Evolutionary conservation across 2,329 filamentous ascomycete genomes (phyloP), one percentile per base, ranked within the genome.

Genomic region (Stromatinia cepivora): DNA sequence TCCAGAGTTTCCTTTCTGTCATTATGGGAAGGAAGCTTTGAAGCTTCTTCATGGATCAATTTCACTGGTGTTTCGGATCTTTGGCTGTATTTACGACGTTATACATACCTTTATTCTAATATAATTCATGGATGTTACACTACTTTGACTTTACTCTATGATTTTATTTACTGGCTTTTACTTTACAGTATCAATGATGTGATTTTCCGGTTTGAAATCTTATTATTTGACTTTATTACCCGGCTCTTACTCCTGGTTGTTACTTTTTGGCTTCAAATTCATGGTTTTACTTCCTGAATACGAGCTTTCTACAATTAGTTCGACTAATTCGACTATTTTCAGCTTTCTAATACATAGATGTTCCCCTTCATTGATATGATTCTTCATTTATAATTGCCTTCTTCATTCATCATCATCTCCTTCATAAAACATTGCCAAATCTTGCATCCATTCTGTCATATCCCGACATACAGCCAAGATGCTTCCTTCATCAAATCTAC

Each of bases 41-140:
- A 39, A 63, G 61, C 46, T 63, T 52, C 15, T 63, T 63, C 31
- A n/a, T 20, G n/a, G 61, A 13, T 25, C 34, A 0, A 39, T 42
- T 63, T 52, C 61, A 63, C 34, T 50, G n/a, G n/a, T 52, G 61
- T 28, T 63, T 20, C 61, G 46, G 34, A 52, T 63, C 34, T 63
- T 22, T 39, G 17, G 13, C 22, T 28, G 9, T 34, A 39, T 63
- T 28, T 39, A 39, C 34, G 46, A 63, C 61, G 9, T 39, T 52
- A 63, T 25, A 15, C 61, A 63, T 63, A 25, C 61, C 22, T 50
- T 50, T 63, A 8, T 39, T 28, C 31, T 63, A 63, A 31, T 25
- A 20, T 36, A 8, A 8, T 63, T 52, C 46, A 52, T 15, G 31
- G 22, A 39, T 52, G 31, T 25, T 39, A 17, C 31, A 52, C 13